Evolutionary conservation across 1,139 yeast species (phyloP).

Genomic region (Kodamaea anthophila): DNA sequence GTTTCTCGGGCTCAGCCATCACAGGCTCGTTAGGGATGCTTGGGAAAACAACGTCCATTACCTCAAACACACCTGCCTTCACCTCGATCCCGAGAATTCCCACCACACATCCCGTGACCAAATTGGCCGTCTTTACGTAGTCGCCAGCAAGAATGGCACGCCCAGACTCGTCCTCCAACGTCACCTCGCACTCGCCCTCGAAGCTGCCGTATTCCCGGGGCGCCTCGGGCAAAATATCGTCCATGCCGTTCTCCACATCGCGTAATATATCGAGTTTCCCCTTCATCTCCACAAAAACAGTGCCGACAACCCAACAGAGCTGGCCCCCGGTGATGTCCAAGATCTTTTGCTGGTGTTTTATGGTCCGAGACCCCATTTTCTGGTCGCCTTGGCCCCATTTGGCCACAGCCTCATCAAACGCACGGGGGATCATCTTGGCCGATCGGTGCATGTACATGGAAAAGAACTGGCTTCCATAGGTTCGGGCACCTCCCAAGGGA

Average conservation of each 20-base stretch:
- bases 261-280: conserved; percentile 78
- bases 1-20: conserved; percentile 8
- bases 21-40: conserved; percentile 42
- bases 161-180: conserved; percentile 93
- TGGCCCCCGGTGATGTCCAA: conserved; percentile 66
- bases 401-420: conserved; percentile 36
- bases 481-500: conserved; percentile 20
- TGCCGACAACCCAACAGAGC: conserved; percentile 87
- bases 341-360: conserved; percentile 52
- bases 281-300: conserved; percentile 77
- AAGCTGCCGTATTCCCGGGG: conserved; percentile 22
- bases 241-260: conserved; percentile 63
- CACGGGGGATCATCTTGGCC: conserved; percentile 46
- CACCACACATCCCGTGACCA: conserved; percentile 84
- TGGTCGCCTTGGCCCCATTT: conserved; percentile 46
- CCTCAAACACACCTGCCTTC: conserved; percentile 78
- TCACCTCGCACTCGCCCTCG: conserved; percentile 48
- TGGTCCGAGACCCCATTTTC: conserved; percentile 28
- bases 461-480: conserved; percentile 68
- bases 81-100: conserved; percentile 85
- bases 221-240: conserved; percentile 42
- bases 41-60: conserved; percentile 75
- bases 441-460: conserved; percentile 66
- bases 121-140: conserved; percentile 36
- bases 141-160: conserved; percentile 70